These are phyloP conservation scores for Heliamphora pulchella DNA, from an alignment of 179 eudicot genomes.

Conservation along the genomic window DNA sequence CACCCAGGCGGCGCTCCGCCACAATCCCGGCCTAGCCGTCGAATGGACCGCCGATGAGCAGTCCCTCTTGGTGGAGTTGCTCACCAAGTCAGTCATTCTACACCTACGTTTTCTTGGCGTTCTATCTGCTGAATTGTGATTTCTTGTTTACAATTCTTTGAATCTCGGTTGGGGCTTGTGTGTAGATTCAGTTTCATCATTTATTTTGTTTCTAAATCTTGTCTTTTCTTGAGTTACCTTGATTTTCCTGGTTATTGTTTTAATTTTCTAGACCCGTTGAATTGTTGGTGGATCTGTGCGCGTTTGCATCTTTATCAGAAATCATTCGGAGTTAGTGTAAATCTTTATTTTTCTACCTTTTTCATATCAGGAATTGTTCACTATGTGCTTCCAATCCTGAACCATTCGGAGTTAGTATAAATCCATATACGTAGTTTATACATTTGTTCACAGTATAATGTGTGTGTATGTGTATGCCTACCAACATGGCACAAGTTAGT, in stretches of 20 bases:
- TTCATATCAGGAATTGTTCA: neutral
- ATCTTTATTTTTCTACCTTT: neutral
- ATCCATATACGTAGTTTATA: too few relatives aligned
- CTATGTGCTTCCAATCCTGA: neutral
- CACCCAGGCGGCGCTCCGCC: conserved; percentile 36
- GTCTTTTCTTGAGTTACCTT: too few relatives aligned
- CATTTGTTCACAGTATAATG: too few relatives aligned
- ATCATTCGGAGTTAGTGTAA: neutral
- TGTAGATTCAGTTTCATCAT: neutral
- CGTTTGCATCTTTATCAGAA: neutral
- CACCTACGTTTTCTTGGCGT: neutral
- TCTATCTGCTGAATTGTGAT: conserved; percentile 6
- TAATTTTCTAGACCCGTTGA: neutral
- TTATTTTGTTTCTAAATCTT: neutral
- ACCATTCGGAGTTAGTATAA: neutral
- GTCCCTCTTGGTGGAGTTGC: conserved; percentile 60
- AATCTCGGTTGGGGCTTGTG: neutral
- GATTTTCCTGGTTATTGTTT: neutral
- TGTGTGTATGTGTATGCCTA: too few relatives aligned
- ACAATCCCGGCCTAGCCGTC: conserved; percentile 42
- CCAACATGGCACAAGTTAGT: too few relatives aligned
- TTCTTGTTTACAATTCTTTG: neutral
- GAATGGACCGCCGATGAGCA: conserved; percentile 81
- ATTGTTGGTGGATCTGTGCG: neutral
- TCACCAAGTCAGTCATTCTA: conserved; percentile 45